phyloP scores from a whole-genome alignment of 495 filamentous ascomycete genomes.

The Aspergillus funiculosus region DNA sequence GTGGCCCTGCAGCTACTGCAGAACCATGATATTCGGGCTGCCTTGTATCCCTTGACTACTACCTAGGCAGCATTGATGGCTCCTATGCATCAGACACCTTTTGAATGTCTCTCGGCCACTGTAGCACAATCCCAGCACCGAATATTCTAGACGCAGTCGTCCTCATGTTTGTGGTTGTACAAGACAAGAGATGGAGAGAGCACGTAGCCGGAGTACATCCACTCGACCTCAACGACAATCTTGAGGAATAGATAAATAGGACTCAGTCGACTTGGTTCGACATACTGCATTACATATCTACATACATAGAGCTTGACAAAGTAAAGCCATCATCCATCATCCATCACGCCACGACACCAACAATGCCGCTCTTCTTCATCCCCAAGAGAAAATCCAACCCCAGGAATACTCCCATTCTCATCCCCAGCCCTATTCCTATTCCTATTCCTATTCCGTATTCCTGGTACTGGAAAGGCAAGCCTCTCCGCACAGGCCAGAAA shows the following conservation, averaged over 20 bases:
- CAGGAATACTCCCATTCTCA: too few relatives aligned
- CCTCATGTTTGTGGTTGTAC: slow-evolving; percentile 6
- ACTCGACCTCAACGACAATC: too few relatives aligned
- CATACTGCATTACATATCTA: too few relatives aligned
- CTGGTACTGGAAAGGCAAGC: slow-evolving; percentile 25
- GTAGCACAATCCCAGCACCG: slow-evolving; percentile 4
- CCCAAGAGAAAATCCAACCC: slow-evolving; percentile 1
- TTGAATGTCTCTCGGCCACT: neutral
- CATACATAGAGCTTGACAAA: too few relatives aligned
- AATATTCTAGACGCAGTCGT: slow-evolving; percentile 2
- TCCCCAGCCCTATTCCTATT: too few relatives aligned
- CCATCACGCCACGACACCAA: neutral
- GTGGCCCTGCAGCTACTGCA: neutral
- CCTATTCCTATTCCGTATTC: slow-evolving; percentile 17
- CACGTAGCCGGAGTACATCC: too few relatives aligned
- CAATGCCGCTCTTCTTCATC: slow-evolving; percentile 11
- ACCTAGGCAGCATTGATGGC: neutral
- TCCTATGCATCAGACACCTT: neutral
- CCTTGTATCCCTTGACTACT: neutral
- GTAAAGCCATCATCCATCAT: too few relatives aligned
- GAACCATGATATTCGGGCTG: neutral
- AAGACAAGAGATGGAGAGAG: neutral
- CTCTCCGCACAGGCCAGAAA: slow-evolving; percentile 16
- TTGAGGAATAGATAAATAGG: too few relatives aligned
- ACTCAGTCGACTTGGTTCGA: too few relatives aligned